These are phyloP conservation scores for Aphanoascus verrucosus DNA, from an alignment of 2,329 filamentous ascomycete species.

Conservation along the genomic window DNA sequence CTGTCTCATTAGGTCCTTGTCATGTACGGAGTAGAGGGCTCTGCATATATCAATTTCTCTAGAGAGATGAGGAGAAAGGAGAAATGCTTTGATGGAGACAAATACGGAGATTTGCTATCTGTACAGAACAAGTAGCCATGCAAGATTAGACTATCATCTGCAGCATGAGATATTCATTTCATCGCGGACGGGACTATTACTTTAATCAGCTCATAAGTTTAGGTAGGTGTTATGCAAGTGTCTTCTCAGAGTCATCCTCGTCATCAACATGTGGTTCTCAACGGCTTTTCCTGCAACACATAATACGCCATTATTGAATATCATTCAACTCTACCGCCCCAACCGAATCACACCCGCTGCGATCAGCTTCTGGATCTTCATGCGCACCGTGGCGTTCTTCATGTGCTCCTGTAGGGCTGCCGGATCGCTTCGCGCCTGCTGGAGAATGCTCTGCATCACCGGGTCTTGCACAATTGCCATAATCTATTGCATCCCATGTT, in stretches of 20 bases:
- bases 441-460: conserved; percentile 93
- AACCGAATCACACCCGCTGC: conserved; percentile 84
- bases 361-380: conserved; percentile 89
- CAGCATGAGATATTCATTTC: background rate
- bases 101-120: too few relatives aligned
- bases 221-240: background rate
- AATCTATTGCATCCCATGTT: conserved; percentile 42
- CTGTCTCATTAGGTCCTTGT: too few relatives aligned
- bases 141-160: too few relatives aligned
- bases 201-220: background rate
- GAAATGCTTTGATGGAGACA: too few relatives aligned
- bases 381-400: conserved; percentile 74
- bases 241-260: conserved; percentile 1
- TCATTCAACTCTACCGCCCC: conserved; percentile 41
- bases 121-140: too few relatives aligned
- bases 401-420: conserved; percentile 93
- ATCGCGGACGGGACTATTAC: background rate
- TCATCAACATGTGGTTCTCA: conserved; percentile 1
- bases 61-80: too few relatives aligned
- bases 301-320: too few relatives aligned
- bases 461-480: conserved; percentile 87
- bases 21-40: too few relatives aligned
- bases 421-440: conserved; percentile 90
- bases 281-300: background rate
- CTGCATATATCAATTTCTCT: too few relatives aligned